A percentile compares a stretch with the other conserved stretches of the same genome.
phyloP scores from a whole-genome alignment of 257 asterid genomes.

The Solanum chaucha region DNA sequence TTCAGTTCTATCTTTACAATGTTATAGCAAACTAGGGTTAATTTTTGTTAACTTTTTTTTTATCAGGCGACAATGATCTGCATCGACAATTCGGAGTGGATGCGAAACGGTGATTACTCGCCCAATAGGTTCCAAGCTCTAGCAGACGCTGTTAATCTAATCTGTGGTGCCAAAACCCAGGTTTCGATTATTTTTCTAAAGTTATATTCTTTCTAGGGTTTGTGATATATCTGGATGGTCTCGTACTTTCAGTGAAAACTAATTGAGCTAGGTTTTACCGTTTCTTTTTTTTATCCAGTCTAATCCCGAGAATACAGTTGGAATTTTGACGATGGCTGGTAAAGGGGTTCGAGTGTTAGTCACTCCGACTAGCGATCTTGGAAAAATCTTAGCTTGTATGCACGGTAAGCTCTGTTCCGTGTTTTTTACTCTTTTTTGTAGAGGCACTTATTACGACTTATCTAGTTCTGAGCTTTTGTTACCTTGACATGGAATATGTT shows the following conservation, averaged over 20 bases:
- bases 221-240: not conserved
- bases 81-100: conserved; percentile 97
- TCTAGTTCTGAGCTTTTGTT: not conserved
- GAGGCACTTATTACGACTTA: not conserved
- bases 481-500: not conserved
- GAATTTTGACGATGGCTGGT: conserved; percentile 93
- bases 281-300: conserved; percentile 23
- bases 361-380: conserved; percentile 98
- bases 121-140: conserved; percentile 85
- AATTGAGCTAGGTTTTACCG: not conserved
- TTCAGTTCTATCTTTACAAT: not conserved
- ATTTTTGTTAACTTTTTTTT: not conserved
- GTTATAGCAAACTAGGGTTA: conserved; percentile 7
- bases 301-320: conserved; percentile 97
- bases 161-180: conserved; percentile 98
- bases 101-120: conserved; percentile 94
- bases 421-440: not conserved
- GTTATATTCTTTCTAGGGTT: not conserved
- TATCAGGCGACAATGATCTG: conserved; percentile 91
- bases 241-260: not conserved
- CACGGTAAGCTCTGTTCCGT: conserved; percentile 54
- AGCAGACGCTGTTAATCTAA: conserved; percentile 86
- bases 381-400: conserved; percentile 96
- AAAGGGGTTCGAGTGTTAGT: conserved; percentile 92
- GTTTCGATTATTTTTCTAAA: conserved; percentile 10